These are phyloP conservation scores for Phanerodontia chrysosporium DNA, from an alignment of 768 basidiomycete genomes.

Conservation along the genomic window DNA sequence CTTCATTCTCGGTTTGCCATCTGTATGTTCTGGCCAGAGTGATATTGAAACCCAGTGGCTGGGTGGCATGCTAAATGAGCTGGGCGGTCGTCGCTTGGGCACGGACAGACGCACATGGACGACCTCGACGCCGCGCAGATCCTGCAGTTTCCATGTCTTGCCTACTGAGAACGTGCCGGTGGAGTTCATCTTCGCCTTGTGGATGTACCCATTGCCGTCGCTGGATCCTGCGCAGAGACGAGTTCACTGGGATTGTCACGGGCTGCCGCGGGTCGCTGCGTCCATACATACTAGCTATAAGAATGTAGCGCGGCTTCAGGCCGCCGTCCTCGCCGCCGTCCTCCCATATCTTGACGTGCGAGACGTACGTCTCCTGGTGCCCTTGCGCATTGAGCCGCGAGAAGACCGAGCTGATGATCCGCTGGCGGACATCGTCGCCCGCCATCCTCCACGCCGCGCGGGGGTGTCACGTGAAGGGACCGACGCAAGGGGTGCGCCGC, in stretches of 20 bases:
- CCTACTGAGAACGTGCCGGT: conserved; percentile 96
- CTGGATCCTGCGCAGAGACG: conserved; percentile 43
- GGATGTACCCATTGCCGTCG: conserved; percentile 68
- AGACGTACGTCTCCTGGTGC: conserved; percentile 76
- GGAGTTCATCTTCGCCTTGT: conserved; percentile 95
- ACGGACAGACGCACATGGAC: conserved; percentile 48
- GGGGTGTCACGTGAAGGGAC: background rate
- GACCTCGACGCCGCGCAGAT: conserved; percentile 79
- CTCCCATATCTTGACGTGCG: conserved; percentile 93
- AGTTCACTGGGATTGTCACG: conserved; percentile 5
- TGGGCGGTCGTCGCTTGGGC: background rate
- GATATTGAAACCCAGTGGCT: conserved; percentile 72
- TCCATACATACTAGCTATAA: conserved; percentile 77
- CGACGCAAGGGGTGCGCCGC: background rate
- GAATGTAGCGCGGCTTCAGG: conserved; percentile 84
- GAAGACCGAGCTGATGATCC: conserved; percentile 84
- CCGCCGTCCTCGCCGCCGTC: conserved; percentile 67
- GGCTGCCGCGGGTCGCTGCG: background rate
- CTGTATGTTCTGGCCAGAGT: conserved; percentile 86
- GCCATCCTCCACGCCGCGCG: conserved; percentile 21
- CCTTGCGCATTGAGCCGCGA: conserved; percentile 60
- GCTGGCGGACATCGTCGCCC: conserved; percentile 51
- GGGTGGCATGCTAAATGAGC: background rate
- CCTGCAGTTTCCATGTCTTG: conserved; percentile 89
- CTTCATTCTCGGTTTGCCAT: conserved; percentile 78